A percentile compares a stretch with the other conserved stretches of the same genome.
phyloP scores from a whole-genome alignment of 169 alveolate species.

The Plasmodium coatneyi region DNA sequence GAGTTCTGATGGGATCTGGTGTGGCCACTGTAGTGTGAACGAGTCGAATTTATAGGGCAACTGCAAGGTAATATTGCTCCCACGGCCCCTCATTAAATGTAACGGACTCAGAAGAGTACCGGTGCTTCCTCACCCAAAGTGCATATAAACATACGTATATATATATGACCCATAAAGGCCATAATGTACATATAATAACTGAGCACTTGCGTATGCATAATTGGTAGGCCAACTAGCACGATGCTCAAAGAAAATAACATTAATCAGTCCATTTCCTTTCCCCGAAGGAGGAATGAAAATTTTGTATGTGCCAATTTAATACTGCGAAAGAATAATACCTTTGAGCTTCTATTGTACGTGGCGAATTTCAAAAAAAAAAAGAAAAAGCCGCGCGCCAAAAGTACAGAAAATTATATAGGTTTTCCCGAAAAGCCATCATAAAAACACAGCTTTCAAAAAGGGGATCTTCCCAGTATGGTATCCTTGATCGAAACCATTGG shows the following conservation, averaged over 20 bases:
- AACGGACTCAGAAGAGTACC: background rate
- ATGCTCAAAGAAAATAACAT: background rate
- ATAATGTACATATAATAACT: background rate
- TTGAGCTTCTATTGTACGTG: background rate
- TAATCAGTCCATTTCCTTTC: background rate
- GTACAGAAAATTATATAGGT: too few relatives aligned
- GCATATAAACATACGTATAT: background rate
- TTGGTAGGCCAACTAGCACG: background rate
- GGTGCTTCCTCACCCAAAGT: background rate
- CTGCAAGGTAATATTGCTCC: background rate
- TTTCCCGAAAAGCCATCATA: background rate
- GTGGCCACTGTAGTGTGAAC: constrained; percentile 91
- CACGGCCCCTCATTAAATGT: background rate
- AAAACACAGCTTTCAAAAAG: background rate
- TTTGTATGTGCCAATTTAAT: background rate
- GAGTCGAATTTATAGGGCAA: constrained; percentile 9
- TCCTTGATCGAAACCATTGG: background rate
- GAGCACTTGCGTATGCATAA: background rate
- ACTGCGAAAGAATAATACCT: background rate
- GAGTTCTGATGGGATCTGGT: constrained; percentile 95
- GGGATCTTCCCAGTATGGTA: background rate
- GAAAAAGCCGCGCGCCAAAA: background rate
- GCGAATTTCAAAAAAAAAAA: too few relatives aligned
- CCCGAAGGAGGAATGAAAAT: background rate
- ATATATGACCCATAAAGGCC: background rate